phyloP scores from a whole-genome alignment of 2,329 filamentous ascomycete genomes.

The Nemania bipapillata region DNA sequence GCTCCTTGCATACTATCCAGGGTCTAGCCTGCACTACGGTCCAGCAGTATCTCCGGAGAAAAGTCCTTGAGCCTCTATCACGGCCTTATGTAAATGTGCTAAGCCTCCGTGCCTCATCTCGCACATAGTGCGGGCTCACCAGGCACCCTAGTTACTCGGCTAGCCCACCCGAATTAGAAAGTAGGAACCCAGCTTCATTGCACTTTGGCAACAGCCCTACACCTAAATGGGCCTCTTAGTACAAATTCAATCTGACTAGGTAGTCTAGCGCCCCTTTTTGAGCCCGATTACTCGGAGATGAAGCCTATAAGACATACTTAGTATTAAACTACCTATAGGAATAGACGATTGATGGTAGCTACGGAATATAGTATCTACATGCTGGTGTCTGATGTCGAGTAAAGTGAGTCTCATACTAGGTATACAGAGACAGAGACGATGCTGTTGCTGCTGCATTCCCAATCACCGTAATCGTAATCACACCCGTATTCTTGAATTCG shows the following conservation, averaged over 20 bases:
- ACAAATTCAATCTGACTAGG: not conserved
- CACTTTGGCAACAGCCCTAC: not conserved
- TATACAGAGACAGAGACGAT: not conserved
- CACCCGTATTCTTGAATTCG: not conserved
- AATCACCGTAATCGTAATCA: not conserved
- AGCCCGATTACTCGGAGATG: not conserved
- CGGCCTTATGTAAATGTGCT: not conserved
- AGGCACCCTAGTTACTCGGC: conserved; percentile 20
- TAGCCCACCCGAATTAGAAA: conserved; percentile 17
- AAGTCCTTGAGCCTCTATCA: conserved; percentile 4
- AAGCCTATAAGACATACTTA: not conserved
- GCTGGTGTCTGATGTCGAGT: not conserved
- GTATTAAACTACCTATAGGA: too few species aligned
- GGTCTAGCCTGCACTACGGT: not conserved
- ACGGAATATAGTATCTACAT: not conserved
- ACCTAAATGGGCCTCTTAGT: not conserved
- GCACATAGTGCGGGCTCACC: not conserved
- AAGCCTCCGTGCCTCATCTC: conserved; percentile 27
- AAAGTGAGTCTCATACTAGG: not conserved
- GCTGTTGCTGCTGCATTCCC: too few species aligned
- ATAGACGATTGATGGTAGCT: not conserved
- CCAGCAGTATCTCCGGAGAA: not conserved
- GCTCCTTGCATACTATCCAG: not conserved
- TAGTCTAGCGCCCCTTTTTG: conserved; percentile 7
- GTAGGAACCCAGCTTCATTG: conserved; percentile 3